Evolutionary conservation across 2,329 filamentous ascomycete species (phyloP).

Genomic region (Colletotrichum echinochloae): DNA sequence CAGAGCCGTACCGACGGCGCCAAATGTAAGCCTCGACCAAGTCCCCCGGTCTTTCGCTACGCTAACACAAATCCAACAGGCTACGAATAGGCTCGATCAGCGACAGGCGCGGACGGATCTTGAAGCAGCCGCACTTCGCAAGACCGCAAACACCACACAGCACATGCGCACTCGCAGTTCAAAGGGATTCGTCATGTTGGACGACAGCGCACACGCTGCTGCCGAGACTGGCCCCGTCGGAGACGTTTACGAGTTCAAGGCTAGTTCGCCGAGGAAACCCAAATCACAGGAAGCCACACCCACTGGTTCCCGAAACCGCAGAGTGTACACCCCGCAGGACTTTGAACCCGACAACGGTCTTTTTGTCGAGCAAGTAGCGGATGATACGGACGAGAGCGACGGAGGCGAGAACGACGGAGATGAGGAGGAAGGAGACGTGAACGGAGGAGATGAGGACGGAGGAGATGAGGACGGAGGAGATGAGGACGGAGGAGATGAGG

Average conservation of each 20-base stretch:
- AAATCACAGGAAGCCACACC: neutral
- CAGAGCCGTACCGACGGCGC: neutral
- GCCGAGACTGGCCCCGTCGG: neutral
- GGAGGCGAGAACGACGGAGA: neutral
- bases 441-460: neutral
- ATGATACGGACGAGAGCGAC: neutral
- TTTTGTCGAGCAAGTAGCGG: conserved; percentile 7
- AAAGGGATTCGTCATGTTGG: too few relatives aligned
- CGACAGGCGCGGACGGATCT: neutral
- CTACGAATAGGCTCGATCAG: neutral
- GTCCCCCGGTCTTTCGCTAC: neutral
- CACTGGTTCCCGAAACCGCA: neutral
- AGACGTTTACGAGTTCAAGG: neutral
- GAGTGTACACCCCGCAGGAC: neutral
- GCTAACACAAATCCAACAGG: neutral
- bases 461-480: neutral
- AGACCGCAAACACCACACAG: neutral
- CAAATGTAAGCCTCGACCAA: neutral
- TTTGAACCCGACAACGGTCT: neutral
- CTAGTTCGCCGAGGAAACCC: neutral
- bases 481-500: neutral
- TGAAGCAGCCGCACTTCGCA: conserved; percentile 1
- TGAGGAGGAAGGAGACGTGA: neutral
- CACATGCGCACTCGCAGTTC: neutral
- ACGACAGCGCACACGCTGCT: neutral